Percentiles rank a stretch among this genome's conserved stretches.
These are phyloP conservation scores for Boeremia exigua DNA, from an alignment of 2,329 filamentous ascomycete species.

Conservation along the genomic window DNA sequence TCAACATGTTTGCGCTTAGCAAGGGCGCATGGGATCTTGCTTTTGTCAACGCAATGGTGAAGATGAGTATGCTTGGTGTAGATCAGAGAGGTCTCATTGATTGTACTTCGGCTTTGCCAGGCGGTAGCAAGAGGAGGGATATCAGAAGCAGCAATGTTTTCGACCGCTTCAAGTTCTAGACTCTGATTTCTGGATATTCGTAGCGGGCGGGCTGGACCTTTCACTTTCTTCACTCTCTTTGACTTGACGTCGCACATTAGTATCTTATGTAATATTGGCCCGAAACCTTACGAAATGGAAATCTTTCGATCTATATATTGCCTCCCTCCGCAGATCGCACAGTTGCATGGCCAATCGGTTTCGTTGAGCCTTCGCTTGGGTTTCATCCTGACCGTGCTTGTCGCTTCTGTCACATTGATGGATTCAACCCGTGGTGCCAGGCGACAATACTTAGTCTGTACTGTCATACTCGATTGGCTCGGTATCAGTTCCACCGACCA, in stretches of 20 bases:
- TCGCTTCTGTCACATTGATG: no score
- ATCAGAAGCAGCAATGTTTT: slow-evolving; percentile 36
- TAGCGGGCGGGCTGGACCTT: neutral
- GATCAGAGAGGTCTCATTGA: slow-evolving; percentile 30
- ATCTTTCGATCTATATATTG: no score
- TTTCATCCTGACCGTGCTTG: no score
- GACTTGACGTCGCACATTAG: neutral
- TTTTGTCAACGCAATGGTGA: slow-evolving; percentile 45
- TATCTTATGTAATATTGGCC: slow-evolving; percentile 2
- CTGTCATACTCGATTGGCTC: no score
- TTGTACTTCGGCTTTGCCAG: slow-evolving; percentile 43
- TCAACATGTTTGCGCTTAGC: slow-evolving; percentile 32
- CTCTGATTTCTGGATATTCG: neutral
- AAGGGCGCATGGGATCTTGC: slow-evolving; percentile 39
- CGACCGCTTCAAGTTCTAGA: slow-evolving; percentile 28
- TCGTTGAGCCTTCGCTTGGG: no score
- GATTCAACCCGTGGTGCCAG: no score
- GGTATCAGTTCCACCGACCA: no score
- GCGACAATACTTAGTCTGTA: no score
- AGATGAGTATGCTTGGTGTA: slow-evolving; percentile 47
- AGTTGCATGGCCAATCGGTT: no score
- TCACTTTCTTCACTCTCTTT: slow-evolving; percentile 4
- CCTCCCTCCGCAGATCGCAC: no score
- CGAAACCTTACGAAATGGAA: neutral
- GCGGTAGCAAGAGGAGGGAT: slow-evolving; percentile 40